Conservation (phyloP, 495 filamentous ascomycete genomes). For the Podospora tetraspora region DNA sequence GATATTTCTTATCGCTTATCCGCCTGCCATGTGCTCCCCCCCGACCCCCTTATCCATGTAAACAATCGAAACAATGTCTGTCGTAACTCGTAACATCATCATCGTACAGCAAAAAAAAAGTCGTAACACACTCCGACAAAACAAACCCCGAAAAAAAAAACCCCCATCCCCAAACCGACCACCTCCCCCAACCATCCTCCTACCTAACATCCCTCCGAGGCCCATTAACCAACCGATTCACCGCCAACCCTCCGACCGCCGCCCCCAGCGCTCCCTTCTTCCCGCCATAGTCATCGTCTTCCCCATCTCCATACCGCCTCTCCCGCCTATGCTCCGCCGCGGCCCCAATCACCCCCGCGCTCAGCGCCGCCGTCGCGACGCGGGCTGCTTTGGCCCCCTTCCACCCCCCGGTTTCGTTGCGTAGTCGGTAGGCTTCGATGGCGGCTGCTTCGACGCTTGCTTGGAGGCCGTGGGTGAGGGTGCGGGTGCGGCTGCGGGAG, state of each 20-base stretch:
- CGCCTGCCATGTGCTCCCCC: not conserved
- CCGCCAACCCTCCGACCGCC: slow-evolving; percentile 25
- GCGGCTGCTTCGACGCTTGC: slow-evolving; percentile 39
- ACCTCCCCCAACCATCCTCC: not conserved
- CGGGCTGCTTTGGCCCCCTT: slow-evolving; percentile 34
- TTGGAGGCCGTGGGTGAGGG: slow-evolving; percentile 12
- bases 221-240: slow-evolving; percentile 31
- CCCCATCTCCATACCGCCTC: not conserved
- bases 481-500: not conserved
- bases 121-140: too few relatives aligned
- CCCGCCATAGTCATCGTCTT: slow-evolving; percentile 2
- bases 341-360: slow-evolving; percentile 36
- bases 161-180: not conserved
- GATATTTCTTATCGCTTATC: not conserved
- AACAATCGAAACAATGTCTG: not conserved
- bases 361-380: slow-evolving; percentile 42
- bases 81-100: not conserved
- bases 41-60: not conserved
- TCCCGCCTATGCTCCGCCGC: slow-evolving; percentile 22
- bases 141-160: too few relatives aligned
- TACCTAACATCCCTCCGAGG: slow-evolving; percentile 18
- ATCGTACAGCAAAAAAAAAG: not conserved
- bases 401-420: slow-evolving; percentile 41
- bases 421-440: slow-evolving; percentile 38
- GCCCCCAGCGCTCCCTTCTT: slow-evolving; percentile 18